A percentile compares a stretch with the other conserved stretches of the same genome.
Evolutionary conservation across 305 asterid genomes (phyloP).

Genomic region (Fraxinus dipetala): DNA sequence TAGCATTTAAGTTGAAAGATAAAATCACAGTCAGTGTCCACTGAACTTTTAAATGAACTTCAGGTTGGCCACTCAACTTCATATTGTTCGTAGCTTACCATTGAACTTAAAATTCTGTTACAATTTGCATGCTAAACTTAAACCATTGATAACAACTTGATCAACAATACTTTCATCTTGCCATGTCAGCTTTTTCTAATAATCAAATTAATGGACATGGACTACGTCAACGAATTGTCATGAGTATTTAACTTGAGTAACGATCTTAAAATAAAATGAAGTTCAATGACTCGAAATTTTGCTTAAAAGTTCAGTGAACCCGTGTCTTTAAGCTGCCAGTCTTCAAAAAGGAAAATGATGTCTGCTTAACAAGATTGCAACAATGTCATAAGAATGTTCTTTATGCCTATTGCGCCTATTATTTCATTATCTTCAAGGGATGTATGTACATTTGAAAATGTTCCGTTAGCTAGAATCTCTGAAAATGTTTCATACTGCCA

Average conservation of each 20-base stretch:
- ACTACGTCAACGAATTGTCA: background rate
- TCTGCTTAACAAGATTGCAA: background rate
- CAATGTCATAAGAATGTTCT: background rate
- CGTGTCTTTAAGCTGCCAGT: too few species aligned
- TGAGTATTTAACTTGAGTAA: background rate
- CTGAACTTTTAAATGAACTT: background rate
- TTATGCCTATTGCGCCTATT: background rate
- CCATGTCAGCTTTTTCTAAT: background rate
- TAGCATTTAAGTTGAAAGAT: background rate
- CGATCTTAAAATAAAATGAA: background rate
- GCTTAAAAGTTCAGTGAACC: too few species aligned
- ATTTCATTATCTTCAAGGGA: background rate
- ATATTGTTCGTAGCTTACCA: background rate
- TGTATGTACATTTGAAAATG: background rate
- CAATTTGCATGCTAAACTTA: background rate
- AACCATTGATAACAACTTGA: background rate
- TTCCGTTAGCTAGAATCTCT: too few species aligned
- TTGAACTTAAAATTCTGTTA: background rate
- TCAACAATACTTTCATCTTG: background rate
- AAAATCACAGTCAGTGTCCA: background rate
- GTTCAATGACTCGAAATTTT: background rate
- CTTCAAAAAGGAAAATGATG: background rate
- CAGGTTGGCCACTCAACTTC: background rate
- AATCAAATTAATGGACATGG: background rate
- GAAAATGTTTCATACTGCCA: background rate